These are phyloP conservation scores for Cladophialophora carrionii DNA, from an alignment of 2,329 filamentous ascomycete genomes.

Conservation along the genomic window DNA sequence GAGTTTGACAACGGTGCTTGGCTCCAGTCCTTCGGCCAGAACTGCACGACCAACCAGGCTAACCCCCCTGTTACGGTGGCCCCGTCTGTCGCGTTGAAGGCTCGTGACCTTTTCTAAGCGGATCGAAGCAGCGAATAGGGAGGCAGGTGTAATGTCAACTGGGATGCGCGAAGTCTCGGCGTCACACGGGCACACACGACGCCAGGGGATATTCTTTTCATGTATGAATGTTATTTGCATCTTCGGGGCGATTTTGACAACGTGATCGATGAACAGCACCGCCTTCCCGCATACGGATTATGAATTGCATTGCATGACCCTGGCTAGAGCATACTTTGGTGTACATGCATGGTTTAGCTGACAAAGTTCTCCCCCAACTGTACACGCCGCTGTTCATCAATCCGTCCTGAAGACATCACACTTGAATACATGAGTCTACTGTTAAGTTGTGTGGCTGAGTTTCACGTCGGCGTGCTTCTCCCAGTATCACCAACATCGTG, in stretches of 20 bases:
- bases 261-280: slow-evolving; percentile 12
- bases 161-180: neutral
- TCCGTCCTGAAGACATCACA: slow-evolving; percentile 4
- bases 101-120: slow-evolving; percentile 6
- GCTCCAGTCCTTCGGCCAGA: slow-evolving; percentile 34
- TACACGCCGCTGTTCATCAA: slow-evolving; percentile 9
- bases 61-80: slow-evolving; percentile 16
- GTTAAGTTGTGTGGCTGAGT: neutral
- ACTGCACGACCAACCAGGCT: slow-evolving; percentile 27
- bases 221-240: slow-evolving; percentile 7
- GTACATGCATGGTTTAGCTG: slow-evolving; percentile 1
- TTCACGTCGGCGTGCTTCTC: no score
- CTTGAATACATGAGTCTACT: slow-evolving; percentile 1
- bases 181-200: neutral
- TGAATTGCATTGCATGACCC: slow-evolving; percentile 24
- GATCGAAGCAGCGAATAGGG: neutral
- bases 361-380: neutral
- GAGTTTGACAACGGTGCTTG: slow-evolving; percentile 39
- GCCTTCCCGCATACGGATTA: slow-evolving; percentile 13
- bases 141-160: slow-evolving; percentile 3
- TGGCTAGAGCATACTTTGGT: slow-evolving; percentile 11
- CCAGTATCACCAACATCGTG: no score
- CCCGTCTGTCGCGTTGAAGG: slow-evolving; percentile 7
- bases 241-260: slow-evolving; percentile 18
- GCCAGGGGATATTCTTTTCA: slow-evolving; percentile 13